Percentiles rank a stretch among this genome's conserved stretches.
Conservation (phyloP, 2,329 filamentous ascomycete species). For the Exophiala lecanii-corni region DNA sequence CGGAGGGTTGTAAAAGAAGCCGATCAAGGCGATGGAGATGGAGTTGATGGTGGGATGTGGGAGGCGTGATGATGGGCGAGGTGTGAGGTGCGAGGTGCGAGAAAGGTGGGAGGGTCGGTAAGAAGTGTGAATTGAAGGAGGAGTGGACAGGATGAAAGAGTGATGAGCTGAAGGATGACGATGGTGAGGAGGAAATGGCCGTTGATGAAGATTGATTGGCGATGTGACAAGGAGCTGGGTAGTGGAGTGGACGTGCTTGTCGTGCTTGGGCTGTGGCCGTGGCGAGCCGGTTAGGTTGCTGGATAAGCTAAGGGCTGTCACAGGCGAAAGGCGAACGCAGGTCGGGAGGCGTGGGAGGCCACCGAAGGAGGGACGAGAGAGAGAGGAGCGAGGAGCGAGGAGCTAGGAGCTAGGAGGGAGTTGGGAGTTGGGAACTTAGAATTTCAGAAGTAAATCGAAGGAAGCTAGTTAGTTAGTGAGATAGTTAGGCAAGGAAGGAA, state of each 20-base stretch:
- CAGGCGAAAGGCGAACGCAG: conserved; percentile 13
- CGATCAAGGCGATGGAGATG: conserved; percentile 11
- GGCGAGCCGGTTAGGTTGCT: conserved; percentile 19
- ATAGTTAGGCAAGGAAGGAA: too few relatives aligned
- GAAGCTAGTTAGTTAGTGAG: too few relatives aligned
- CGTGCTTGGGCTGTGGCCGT: conserved; percentile 11
- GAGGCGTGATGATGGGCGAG: conserved; percentile 25
- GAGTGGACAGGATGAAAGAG: conserved; percentile 28
- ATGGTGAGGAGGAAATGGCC: conserved; percentile 23
- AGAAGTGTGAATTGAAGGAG: conserved; percentile 25
- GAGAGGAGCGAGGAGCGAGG: too few relatives aligned
- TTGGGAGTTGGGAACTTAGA: too few relatives aligned
- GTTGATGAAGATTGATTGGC: conserved; percentile 27
- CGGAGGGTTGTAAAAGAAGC: conserved; percentile 4
- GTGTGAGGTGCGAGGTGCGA: conserved; percentile 25
- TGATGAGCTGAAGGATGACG: conserved; percentile 28
- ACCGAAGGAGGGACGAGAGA: too few relatives aligned
- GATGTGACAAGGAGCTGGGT: conserved; percentile 16
- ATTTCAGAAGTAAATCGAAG: too few relatives aligned
- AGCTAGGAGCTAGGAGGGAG: too few relatives aligned
- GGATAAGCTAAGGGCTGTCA: conserved; percentile 19
- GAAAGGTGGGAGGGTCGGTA: conserved; percentile 13
- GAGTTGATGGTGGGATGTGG: conserved; percentile 15
- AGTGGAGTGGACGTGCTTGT: conserved; percentile 18
- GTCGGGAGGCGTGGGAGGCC: too few relatives aligned